Conservation (phyloP, 2,329 filamentous ascomycete species). For the Alternaria consortialis region DNA sequence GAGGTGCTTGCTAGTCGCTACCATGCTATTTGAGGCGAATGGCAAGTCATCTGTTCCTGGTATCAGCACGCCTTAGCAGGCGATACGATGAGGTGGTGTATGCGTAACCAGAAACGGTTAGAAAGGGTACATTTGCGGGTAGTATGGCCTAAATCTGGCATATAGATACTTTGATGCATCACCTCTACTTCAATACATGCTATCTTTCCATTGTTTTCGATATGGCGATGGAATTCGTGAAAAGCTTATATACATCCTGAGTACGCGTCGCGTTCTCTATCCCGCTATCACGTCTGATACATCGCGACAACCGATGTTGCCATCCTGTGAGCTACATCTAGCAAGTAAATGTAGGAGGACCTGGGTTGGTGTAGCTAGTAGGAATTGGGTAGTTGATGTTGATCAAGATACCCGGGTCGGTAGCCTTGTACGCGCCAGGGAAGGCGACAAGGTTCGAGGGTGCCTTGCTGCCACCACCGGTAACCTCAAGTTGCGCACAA, state of each 20-base stretch:
- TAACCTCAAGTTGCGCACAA: constrained; percentile 57
- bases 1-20: constrained; percentile 30
- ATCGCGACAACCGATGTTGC: background rate
- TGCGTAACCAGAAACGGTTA: background rate
- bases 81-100: background rate
- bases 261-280: background rate
- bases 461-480: constrained; percentile 46
- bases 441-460: constrained; percentile 52
- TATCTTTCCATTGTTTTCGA: background rate
- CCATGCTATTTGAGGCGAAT: constrained; percentile 16
- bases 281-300: background rate
- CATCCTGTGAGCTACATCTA: background rate
- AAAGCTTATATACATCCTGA: background rate
- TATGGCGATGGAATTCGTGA: background rate
- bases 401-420: constrained; percentile 41
- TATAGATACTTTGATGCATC: background rate
- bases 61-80: background rate
- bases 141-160: background rate
- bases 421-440: constrained; percentile 48
- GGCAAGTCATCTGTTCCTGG: background rate
- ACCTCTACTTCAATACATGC: no score
- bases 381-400: constrained; percentile 41
- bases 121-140: background rate
- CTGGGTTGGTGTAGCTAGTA: constrained; percentile 15
- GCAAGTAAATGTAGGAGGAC: constrained; percentile 13